These are phyloP conservation scores for Eucalyptus polybractea DNA, from an alignment of 345 rosid genomes.

Conservation along the genomic window DNA sequence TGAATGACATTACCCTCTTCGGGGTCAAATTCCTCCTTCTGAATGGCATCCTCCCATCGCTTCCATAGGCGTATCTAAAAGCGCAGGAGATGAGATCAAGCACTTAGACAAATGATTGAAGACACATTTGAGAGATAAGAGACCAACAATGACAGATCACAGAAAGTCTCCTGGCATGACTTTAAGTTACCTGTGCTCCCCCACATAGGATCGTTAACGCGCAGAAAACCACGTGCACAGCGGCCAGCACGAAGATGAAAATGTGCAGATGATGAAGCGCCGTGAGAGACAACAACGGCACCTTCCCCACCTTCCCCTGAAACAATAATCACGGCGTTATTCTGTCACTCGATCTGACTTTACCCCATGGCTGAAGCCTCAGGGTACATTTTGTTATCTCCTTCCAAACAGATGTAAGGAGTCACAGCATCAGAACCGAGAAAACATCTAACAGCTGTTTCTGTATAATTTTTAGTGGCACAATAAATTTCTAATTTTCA, in stretches of 20 bases:
- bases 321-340: not conserved
- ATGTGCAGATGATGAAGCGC: slow-evolving; percentile 83
- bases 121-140: not conserved
- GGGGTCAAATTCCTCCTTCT: slow-evolving; percentile 17
- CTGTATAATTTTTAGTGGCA: not conserved
- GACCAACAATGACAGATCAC: not conserved
- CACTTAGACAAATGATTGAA: not conserved
- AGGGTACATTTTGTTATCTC: not conserved
- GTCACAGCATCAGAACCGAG: not conserved
- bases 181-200: slow-evolving; percentile 40
- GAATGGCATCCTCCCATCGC: slow-evolving; percentile 54
- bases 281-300: slow-evolving; percentile 38
- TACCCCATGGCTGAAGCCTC: not conserved
- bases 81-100: not conserved
- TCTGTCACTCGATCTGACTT: not conserved
- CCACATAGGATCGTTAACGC: slow-evolving; percentile 73
- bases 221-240: slow-evolving; percentile 57
- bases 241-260: slow-evolving; percentile 74
- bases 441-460: not conserved
- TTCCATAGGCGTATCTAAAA: slow-evolving; percentile 70
- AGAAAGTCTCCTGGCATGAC: not conserved
- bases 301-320: too few species aligned
- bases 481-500: not conserved
- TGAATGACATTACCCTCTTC: slow-evolving; percentile 23
- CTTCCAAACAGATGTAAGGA: not conserved